Percentiles rank a stretch among this genome's conserved stretches.
These are phyloP conservation scores for Claviceps sp. DNA, from an alignment of 2,329 filamentous ascomycete genomes.

Conservation along the genomic window DNA sequence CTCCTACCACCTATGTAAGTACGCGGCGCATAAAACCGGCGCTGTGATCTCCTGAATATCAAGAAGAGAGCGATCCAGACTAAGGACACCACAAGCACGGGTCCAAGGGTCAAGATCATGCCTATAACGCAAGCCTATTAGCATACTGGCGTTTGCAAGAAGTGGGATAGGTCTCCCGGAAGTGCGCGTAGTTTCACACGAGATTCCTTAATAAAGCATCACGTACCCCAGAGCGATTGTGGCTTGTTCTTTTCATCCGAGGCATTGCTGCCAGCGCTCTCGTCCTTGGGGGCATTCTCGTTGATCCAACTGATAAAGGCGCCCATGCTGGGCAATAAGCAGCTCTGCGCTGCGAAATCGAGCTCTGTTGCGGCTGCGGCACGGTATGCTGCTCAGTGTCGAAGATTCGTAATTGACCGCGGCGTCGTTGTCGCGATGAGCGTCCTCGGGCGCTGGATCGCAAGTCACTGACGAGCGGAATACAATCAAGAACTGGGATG, in stretches of 20 bases:
- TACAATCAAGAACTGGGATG: neutral
- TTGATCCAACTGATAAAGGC: conserved; percentile 26
- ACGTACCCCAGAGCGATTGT: conserved; percentile 23
- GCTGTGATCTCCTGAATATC: conserved; percentile 30
- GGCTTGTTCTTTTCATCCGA: conserved; percentile 12
- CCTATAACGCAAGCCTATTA: conserved; percentile 12
- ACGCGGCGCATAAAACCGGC: conserved; percentile 43
- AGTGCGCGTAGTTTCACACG: neutral
- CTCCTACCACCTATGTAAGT: conserved; percentile 35
- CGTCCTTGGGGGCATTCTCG: conserved; percentile 14
- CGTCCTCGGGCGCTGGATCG: neutral
- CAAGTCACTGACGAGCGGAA: neutral
- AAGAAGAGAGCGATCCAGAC: conserved; percentile 40
- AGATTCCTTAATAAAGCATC: neutral
- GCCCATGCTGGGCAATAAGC: conserved; percentile 19
- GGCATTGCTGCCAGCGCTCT: conserved; percentile 11
- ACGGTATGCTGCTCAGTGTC: neutral
- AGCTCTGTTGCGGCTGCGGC: too few relatives aligned
- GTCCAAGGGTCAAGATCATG: conserved; percentile 38
- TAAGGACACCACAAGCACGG: conserved; percentile 33
- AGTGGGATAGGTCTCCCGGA: accelerated
- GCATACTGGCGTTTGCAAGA: neutral
- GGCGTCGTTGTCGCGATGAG: neutral
- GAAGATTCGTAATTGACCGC: neutral
- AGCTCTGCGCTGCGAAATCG: conserved; percentile 1